Evolutionary conservation across 116 monocot species (phyloP), one percentile per base, ranked within the genome.

Genomic region (Posidonia oceanica): DNA sequence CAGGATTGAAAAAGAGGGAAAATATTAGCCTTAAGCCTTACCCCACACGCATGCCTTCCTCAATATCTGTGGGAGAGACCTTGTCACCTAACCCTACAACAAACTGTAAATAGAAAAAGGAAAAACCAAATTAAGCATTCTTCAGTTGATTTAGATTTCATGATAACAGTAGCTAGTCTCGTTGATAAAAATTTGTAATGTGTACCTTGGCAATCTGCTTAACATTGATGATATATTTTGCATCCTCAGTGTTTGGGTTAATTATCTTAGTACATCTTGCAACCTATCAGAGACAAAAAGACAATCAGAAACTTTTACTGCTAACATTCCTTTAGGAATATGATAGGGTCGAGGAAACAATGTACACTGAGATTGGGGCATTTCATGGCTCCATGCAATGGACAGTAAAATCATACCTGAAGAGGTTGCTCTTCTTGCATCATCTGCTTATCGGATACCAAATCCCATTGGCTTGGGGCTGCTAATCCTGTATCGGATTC

Each of bases 31-130:
- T 29, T 23, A 29, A 23, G 61, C 61, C 15, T 78, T 86, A 96
- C 96, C 96, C 96, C 5, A 96, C 96, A 70, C 91, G 84, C 96
- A 96, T 96, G 63, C 96, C 91, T 83, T 96, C 96, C 78, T 96
- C 96, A 78, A 96, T 96, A 78, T 96, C 96, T 36, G 91, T 96
- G 8, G 96, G 96, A 58, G 96, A 96, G 16, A 96, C 96, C 78
- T 88, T 96, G 69, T 96, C 96, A 36, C 96, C 96, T 72, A 96
- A 66, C 7, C 96, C 96, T 71, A 94, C 94, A 38, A 94, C 94
- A 88, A 94, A 94, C 94, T 94, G 64, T 21, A 57, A 64, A 51
- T 18, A 12, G 63, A 75, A 67, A 44, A 58, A 36, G 16, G 62
- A 41, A 15, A 29, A 72, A 37, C 2, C 38, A 22, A 61, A 61